Percentiles rank a stretch among this genome's conserved stretches.
phyloP scores from a whole-genome alignment of 208 protist genomes.

The Strigomonas galati region DNA sequence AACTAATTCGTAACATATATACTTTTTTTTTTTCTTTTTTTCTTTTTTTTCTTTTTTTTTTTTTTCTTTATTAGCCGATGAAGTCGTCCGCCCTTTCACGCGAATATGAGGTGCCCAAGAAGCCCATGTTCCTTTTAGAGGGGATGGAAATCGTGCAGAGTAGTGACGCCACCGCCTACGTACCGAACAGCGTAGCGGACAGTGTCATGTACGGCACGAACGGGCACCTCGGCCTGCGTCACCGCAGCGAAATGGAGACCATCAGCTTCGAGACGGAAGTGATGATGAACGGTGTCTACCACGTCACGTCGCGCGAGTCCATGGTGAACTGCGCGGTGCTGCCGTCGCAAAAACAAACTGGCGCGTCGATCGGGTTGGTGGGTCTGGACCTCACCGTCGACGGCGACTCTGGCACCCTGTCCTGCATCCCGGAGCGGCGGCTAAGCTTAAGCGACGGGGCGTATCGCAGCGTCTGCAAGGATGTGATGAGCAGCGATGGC shows the following conservation, averaged over 20 bases:
- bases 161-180: constrained; percentile 65
- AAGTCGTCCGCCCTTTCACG: constrained; percentile 48
- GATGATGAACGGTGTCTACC: constrained; percentile 80
- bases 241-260: constrained; percentile 76
- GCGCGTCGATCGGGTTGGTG: constrained; percentile 61
- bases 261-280: constrained; percentile 64
- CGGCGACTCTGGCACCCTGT: constrained; percentile 76
- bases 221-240: constrained; percentile 74
- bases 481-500: constrained; percentile 80
- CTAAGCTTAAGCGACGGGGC: constrained; percentile 69
- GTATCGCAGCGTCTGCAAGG: constrained; percentile 62
- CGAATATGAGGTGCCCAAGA: constrained; percentile 85
- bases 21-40: constrained; percentile 60
- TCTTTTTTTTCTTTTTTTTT: background rate
- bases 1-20: too few relatives aligned
- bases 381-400: constrained; percentile 77
- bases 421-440: constrained; percentile 43
- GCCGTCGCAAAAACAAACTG: constrained; percentile 50
- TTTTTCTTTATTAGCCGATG: background rate
- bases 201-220: constrained; percentile 88
- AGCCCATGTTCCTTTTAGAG: constrained; percentile 75
- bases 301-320: constrained; percentile 32
- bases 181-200: constrained; percentile 75
- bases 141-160: constrained; percentile 77
- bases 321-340: constrained; percentile 35